Evolutionary conservation across 495 filamentous ascomycete species (phyloP).

Genomic region (Pseudevernia furfuracea): DNA sequence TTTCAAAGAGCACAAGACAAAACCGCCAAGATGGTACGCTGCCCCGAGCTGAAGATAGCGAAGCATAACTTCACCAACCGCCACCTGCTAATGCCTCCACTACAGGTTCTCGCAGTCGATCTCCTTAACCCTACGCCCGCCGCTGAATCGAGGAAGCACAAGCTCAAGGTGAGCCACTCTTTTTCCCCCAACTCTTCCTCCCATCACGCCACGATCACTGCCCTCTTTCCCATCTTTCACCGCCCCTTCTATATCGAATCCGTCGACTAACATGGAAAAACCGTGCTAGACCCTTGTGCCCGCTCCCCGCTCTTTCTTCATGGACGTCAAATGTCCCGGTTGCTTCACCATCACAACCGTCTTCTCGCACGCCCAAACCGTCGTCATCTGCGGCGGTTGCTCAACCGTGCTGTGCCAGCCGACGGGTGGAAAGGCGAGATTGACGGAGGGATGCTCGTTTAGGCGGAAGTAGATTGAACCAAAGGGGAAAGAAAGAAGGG

Average conservation of each 20-base stretch:
- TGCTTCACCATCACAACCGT: constrained; percentile 99
- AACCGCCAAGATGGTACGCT: not conserved
- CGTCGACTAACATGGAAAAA: constrained; percentile 17
- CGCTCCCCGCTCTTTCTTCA: constrained; percentile 96
- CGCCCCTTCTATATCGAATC: not conserved
- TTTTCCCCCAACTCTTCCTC: not conserved
- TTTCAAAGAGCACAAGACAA: not conserved
- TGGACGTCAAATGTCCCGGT: constrained; percentile 99
- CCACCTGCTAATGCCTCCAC: not conserved
- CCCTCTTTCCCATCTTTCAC: not conserved
- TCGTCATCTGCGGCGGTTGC: constrained; percentile 98
- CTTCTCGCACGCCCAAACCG: constrained; percentile 99
- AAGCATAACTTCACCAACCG: not conserved
- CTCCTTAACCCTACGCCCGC: constrained; percentile 96
- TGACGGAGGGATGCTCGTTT: constrained; percentile 99
- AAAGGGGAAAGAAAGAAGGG: not conserved
- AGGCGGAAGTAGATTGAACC: constrained; percentile 79
- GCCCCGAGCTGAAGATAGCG: not conserved
- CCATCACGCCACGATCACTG: not conserved
- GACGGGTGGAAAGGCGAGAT: constrained; percentile 91
- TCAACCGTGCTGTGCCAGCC: constrained; percentile 96
- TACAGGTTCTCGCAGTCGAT: constrained; percentile 97
- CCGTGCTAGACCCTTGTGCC: constrained; percentile 77
- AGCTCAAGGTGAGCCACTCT: constrained; percentile 77
- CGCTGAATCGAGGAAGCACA: constrained; percentile 96